Conservation (phyloP, 2,329 filamentous ascomycete species). For the Botrytis medusae region DNA sequence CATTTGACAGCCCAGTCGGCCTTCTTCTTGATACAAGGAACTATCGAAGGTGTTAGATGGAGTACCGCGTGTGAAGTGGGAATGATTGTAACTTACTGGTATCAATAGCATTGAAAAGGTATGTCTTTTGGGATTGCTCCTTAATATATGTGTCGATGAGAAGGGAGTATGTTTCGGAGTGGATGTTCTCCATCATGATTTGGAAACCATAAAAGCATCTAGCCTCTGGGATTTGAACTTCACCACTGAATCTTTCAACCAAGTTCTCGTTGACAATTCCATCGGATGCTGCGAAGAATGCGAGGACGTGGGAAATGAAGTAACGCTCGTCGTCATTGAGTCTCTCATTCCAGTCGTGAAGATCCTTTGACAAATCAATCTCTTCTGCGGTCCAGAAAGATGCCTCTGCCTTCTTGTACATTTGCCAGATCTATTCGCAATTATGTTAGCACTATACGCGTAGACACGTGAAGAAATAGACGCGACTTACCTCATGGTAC, state of each 20-base stretch:
- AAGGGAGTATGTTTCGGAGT: constrained; percentile 98
- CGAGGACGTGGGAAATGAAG: constrained; percentile 97
- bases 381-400: constrained; percentile 99
- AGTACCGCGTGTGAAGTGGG: not conserved
- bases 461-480: constrained; percentile 46
- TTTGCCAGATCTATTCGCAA: constrained; percentile 85
- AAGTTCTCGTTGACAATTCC: constrained; percentile 99
- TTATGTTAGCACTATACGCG: constrained; percentile 64
- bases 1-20: constrained; percentile 95
- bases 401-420: constrained; percentile 99
- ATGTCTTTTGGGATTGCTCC: constrained; percentile 88
- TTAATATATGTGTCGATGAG: constrained; percentile 99
- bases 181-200: constrained; percentile 99
- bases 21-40: constrained; percentile 97
- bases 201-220: constrained; percentile 99
- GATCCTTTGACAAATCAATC: constrained; percentile 97
- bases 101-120: constrained; percentile 98
- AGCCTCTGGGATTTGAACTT: constrained; percentile 96
- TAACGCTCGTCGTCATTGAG: constrained; percentile 96
- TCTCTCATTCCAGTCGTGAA: constrained; percentile 98
- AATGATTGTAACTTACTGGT: constrained; percentile 65
- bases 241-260: constrained; percentile 92
- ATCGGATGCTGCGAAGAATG: constrained; percentile 98
- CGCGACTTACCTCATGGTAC: constrained; percentile 86
- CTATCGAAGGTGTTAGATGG: constrained; percentile 46